phyloP scores from a whole-genome alignment of 2,329 filamentous ascomycete genomes.

The Penicillium glabrum region DNA sequence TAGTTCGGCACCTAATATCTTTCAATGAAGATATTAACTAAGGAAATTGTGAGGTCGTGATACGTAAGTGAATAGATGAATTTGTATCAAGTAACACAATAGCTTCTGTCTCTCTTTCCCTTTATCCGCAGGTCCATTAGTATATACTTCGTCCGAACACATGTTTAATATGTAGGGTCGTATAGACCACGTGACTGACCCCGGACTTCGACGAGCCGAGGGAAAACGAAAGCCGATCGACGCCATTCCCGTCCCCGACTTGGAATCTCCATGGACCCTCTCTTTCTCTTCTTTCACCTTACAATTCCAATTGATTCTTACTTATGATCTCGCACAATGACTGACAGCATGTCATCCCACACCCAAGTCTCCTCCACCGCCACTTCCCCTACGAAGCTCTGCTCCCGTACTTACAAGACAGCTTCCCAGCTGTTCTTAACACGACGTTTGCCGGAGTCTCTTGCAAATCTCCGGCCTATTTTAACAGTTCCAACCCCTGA shows the following conservation, averaged over 20 bases:
- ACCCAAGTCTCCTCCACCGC: conserved; percentile 66
- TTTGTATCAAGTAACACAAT: too few relatives aligned
- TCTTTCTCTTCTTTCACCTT: conserved; percentile 3
- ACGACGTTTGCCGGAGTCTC: conserved; percentile 83
- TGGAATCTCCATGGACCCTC: conserved; percentile 2
- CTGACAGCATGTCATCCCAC: conserved; percentile 38
- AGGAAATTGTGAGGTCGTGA: too few relatives aligned
- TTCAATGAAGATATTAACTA: too few relatives aligned
- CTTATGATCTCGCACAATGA: conserved; percentile 22
- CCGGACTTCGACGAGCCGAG: conserved; percentile 36
- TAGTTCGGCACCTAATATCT: too few relatives aligned
- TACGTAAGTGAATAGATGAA: too few relatives aligned
- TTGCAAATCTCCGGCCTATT: conserved; percentile 80
- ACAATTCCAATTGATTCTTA: background rate
- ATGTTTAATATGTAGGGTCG: background rate
- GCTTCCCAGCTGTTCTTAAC: conserved; percentile 93
- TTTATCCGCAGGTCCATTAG: too few relatives aligned
- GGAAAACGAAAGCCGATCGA: conserved; percentile 31
- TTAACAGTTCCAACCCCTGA: conserved; percentile 60
- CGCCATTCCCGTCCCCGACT: conserved; percentile 6
- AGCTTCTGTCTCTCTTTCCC: too few relatives aligned
- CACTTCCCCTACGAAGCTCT: conserved; percentile 59
- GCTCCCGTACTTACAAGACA: conserved; percentile 92
- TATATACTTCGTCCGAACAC: background rate
- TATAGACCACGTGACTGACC: conserved; percentile 33